Evolutionary conservation across 371 early-diverging fungal genomes (phyloP).

Genomic region (Mucor piriformis): DNA sequence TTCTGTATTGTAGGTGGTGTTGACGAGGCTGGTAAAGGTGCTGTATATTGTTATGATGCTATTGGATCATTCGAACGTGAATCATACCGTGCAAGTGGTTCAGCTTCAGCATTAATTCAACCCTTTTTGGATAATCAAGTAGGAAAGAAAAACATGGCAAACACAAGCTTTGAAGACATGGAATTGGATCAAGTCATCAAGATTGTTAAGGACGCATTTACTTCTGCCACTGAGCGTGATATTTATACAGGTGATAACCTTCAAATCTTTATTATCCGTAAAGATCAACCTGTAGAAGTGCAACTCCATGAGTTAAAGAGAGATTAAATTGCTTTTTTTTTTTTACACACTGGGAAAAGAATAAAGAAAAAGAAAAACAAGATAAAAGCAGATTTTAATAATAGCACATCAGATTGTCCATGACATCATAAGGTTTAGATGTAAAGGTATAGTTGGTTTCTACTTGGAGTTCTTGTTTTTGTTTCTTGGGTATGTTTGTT

Average conservation of each 20-base stretch:
- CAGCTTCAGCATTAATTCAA: slow-evolving; percentile 92
- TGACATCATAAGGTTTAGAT: slow-evolving; percentile 20
- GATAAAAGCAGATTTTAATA: slow-evolving; percentile 4
- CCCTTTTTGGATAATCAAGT: slow-evolving; percentile 99
- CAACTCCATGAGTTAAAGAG: slow-evolving; percentile 77
- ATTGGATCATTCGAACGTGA: slow-evolving; percentile 94
- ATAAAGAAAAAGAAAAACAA: background rate
- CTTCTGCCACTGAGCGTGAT: slow-evolving; percentile 98
- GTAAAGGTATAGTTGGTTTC: slow-evolving; percentile 8
- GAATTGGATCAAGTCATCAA: slow-evolving; percentile 73
- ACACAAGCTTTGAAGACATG: slow-evolving; percentile 37
- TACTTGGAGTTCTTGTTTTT: background rate
- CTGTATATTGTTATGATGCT: slow-evolving; percentile 95
- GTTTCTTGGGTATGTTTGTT: background rate
- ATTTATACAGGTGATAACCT: slow-evolving; percentile 99
- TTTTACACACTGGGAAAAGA: background rate
- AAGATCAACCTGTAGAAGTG: slow-evolving; percentile 73
- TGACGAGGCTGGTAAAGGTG: slow-evolving; percentile 89
- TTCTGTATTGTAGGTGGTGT: slow-evolving; percentile 93
- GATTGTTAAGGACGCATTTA: slow-evolving; percentile 96
- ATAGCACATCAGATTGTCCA: slow-evolving; percentile 14
- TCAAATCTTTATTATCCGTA: slow-evolving; percentile 91
- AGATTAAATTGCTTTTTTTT: slow-evolving; percentile 56
- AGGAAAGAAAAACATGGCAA: slow-evolving; percentile 68
- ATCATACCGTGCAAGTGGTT: slow-evolving; percentile 85